Percentiles rank a stretch among this genome's conserved stretches.
Evolutionary conservation across 2,329 filamentous ascomycete genomes (phyloP).

Genomic region (Microdochium nivale): DNA sequence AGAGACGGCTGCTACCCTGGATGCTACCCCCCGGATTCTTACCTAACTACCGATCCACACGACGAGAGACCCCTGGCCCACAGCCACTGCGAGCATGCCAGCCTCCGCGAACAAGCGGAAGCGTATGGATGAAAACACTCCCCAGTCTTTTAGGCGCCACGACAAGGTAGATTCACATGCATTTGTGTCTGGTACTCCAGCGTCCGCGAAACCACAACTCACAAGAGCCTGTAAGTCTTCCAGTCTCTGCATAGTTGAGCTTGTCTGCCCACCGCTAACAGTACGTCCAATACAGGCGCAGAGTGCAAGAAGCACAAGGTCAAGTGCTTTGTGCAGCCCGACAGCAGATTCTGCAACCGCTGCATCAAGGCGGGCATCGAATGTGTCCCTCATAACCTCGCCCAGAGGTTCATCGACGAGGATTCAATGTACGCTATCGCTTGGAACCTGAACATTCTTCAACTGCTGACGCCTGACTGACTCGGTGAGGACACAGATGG

Average conservation of each 20-base stretch:
- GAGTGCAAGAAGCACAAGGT: conserved; percentile 11
- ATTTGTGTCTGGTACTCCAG: no score
- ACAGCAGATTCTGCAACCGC: conserved; percentile 2
- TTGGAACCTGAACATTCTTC: no score
- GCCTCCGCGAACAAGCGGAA: neutral
- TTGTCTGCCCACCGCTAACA: neutral
- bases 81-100: neutral
- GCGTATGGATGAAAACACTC: neutral
- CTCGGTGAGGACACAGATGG: conserved; percentile 4
- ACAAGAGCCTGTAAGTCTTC: neutral
- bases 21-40: no score
- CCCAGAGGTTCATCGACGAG: conserved; percentile 10
- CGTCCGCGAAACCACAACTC: neutral
- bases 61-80: no score
- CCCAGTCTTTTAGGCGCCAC: neutral
- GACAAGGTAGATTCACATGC: neutral
- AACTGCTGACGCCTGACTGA: no score
- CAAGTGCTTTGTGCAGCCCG: conserved; percentile 4
- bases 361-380: conserved; percentile 8
- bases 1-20: no score
- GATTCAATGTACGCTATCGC: conserved; percentile 6
- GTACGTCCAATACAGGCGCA: conserved; percentile 3
- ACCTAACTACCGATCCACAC: no score
- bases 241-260: neutral
- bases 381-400: conserved; percentile 9